A percentile compares a stretch with the other conserved stretches of the same genome.
phyloP scores from a whole-genome alignment of 2,329 filamentous ascomycete species.

The Sporothrix pseudoabietina region DNA sequence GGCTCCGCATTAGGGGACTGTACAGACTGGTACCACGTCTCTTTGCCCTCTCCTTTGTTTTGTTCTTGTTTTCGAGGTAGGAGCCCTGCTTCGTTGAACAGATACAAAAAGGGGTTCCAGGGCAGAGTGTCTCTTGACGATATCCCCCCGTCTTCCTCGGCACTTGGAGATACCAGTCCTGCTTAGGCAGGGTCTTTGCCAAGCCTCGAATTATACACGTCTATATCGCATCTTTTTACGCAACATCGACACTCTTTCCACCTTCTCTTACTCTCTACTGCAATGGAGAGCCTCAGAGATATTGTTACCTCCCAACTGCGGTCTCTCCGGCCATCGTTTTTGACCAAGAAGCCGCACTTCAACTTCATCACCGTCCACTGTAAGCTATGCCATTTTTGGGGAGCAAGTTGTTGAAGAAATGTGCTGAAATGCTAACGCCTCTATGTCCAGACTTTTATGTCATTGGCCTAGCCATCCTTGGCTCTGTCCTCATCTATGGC shows the following conservation, averaged over 20 bases:
- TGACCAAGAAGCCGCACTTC: conserved; percentile 66
- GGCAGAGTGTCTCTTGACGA: background rate
- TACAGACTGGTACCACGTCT: background rate
- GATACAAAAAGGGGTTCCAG: conserved; percentile 9
- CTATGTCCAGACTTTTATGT: conserved; percentile 65
- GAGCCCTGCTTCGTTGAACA: conserved; percentile 5
- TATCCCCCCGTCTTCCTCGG: background rate
- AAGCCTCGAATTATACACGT: conserved; percentile 13
- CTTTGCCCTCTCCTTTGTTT: background rate
- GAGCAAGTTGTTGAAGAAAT: background rate
- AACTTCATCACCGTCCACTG: conserved; percentile 83
- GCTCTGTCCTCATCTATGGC: conserved; percentile 75
- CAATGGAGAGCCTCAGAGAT: conserved; percentile 31
- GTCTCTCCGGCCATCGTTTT: conserved; percentile 58
- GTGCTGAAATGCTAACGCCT: background rate
- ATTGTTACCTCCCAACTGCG: conserved; percentile 49
- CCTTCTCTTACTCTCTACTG: no score
- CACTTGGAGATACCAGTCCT: background rate
- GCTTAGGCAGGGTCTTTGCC: background rate
- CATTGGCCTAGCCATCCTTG: conserved; percentile 69
- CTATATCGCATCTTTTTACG: background rate
- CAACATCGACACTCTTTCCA: background rate
- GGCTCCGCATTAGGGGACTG: conserved; percentile 27
- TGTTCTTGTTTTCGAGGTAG: background rate
- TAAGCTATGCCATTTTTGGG: conserved; percentile 47